A percentile compares a stretch with the other conserved stretches of the same genome.
Conservation (phyloP, 352 stramenopile species). For the Peronospora farinosa region DNA sequence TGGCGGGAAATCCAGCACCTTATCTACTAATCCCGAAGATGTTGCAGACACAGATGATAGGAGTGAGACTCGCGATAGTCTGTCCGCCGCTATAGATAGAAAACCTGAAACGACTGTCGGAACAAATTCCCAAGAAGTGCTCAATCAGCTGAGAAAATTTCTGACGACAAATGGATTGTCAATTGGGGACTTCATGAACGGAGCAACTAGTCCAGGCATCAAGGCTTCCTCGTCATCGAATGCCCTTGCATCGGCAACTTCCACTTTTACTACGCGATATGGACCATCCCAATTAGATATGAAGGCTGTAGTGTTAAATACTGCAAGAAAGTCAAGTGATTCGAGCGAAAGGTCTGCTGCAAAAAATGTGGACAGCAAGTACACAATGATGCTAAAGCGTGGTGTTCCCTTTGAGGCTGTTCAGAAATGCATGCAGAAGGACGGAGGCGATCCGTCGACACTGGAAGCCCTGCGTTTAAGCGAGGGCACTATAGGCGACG, state of each 20-base stretch:
- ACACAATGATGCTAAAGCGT: slow-evolving; percentile 56
- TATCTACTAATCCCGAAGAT: slow-evolving; percentile 25
- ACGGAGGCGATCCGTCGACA: slow-evolving; percentile 42
- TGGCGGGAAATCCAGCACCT: slow-evolving; percentile 10
- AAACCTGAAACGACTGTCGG: slow-evolving; percentile 3
- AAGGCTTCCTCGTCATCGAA: slow-evolving; percentile 10
- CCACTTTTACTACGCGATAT: background rate
- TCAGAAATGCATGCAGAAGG: slow-evolving; percentile 69
- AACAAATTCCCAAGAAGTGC: slow-evolving; percentile 22
- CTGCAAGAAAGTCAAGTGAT: slow-evolving; percentile 8
- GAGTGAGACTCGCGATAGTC: background rate
- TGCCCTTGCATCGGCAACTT: slow-evolving; percentile 10
- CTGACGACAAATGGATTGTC: slow-evolving; percentile 54
- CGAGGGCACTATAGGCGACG: background rate
- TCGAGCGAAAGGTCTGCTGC: slow-evolving; percentile 1
- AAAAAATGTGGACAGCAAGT: slow-evolving; percentile 32
- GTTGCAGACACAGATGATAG: slow-evolving; percentile 9
- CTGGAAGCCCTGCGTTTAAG: slow-evolving; percentile 18
- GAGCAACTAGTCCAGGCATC: slow-evolving; percentile 40
- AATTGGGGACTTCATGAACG: slow-evolving; percentile 64
- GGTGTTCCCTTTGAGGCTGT: slow-evolving; percentile 67
- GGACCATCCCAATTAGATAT: slow-evolving; percentile 10
- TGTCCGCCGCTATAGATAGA: slow-evolving; percentile 6
- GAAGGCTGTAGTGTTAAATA: slow-evolving; percentile 17
- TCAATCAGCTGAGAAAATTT: slow-evolving; percentile 61